Base-by-base conservation (phyloP, 768 basidiomycete species). In the Lepiota venenata region DNA sequence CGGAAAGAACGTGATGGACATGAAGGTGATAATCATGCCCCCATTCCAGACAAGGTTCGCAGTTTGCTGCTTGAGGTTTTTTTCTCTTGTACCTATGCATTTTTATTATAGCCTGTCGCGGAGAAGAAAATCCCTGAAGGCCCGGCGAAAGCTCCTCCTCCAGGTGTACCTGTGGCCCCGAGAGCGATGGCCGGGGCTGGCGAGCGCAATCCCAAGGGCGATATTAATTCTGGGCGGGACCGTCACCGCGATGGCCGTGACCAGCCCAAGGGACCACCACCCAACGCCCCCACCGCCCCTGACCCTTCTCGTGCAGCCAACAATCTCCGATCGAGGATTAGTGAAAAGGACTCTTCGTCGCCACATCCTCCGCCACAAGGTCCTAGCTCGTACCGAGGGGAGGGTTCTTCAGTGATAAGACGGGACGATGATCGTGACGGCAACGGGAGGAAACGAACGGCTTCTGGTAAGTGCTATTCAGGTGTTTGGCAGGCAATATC, bases 391-490 rank as follows among this genome's bases (percentile, higher is more conserved):
- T 79, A 78, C 56, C 77, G 80, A 47, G 64, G 66, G 47, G 81
- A 82, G 35, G 45, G 64, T 45, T 66, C 69, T 40, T 48, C 46
- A 32, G 27, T 12, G 40, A 38, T 37, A 18, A 64, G 72, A 52
- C 76, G 76, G 57, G 85, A 88, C 9, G 86, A 89, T 15, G 85
- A 87, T 25, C 79, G 83, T 45, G 86, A 88, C 56, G 71, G 70
- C 39, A 41, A 29, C 15, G 74, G 64, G 55, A 74, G 87, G 63
- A 92, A 92, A 70, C 79, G 89, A 52, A 81, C 83, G 20, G 68
- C 75, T 32, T 81, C 85, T 64, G 90, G 89, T 88, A 70, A 59
- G 80, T 65, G 25, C 8, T 41, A 37, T 46, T 57, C 29, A 32
- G 53, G 22, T 21, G 10, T 18, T n/a, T 38, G 21, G 27, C 46